Evolutionary conservation across 805 yeast genomes (phyloP).

Genomic region (Yamadazyma laniorum): DNA sequence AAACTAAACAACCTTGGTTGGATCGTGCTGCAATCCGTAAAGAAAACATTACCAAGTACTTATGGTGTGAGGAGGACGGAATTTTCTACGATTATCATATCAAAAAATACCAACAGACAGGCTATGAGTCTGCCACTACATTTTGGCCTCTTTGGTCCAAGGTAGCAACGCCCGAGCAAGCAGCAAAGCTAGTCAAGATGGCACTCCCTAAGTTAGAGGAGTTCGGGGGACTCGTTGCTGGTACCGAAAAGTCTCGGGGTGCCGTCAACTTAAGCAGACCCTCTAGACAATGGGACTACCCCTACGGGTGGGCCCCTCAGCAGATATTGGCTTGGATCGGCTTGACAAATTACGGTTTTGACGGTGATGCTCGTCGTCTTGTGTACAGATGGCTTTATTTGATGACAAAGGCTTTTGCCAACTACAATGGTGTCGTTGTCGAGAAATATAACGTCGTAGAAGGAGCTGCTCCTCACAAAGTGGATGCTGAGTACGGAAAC

Average conservation of each 20-base stretch:
- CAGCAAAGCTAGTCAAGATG: constrained; percentile 52
- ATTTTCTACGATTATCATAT: constrained; percentile 84
- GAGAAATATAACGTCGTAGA: constrained; percentile 91
- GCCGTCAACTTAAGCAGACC: constrained; percentile 67
- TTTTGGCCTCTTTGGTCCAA: constrained; percentile 93
- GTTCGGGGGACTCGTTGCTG: constrained; percentile 85
- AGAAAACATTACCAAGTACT: constrained; percentile 56
- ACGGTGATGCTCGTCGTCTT: constrained; percentile 62
- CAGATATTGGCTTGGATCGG: constrained; percentile 95
- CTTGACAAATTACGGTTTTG: constrained; percentile 65
- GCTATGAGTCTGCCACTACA: constrained; percentile 83
- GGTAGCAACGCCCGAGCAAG: constrained; percentile 63
- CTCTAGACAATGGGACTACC: constrained; percentile 97
- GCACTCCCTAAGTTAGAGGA: constrained; percentile 74
- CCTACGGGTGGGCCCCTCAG: constrained; percentile 98
- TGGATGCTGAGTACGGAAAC: constrained; percentile 95
- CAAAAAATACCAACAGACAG: constrained; percentile 49
- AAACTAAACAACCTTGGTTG: constrained; percentile 60
- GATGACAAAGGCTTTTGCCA: constrained; percentile 88
- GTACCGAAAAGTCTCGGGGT: constrained; percentile 75
- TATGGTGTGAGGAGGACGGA: constrained; percentile 82
- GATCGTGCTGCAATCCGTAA: constrained; percentile 55
- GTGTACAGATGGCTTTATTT: constrained; percentile 86
- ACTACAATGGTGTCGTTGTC: constrained; percentile 90
- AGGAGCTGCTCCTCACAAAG: constrained; percentile 81